Conservation (phyloP, 768 basidiomycete genomes). For the Russula dissimulans region DNA sequence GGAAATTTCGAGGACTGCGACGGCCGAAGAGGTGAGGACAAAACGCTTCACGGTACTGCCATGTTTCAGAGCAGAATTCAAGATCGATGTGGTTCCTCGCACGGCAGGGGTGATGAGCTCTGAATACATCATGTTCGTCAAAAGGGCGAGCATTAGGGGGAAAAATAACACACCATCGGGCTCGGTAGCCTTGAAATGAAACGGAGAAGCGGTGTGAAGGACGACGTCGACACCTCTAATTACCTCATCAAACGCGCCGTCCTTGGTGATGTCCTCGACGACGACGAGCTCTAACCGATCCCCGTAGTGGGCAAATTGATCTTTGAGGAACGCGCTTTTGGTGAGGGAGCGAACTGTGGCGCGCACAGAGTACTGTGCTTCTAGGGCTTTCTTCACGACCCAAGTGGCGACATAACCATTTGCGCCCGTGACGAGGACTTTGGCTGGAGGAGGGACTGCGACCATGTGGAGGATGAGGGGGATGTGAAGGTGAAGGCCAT, state of each 20-base stretch:
- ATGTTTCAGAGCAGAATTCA: slow-evolving; percentile 49
- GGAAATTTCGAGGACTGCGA: slow-evolving; percentile 31
- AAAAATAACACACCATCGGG: slow-evolving; percentile 23
- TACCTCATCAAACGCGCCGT: slow-evolving; percentile 65
- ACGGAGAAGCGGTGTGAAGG: slow-evolving; percentile 60
- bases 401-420: slow-evolving; percentile 54
- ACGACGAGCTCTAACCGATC: slow-evolving; percentile 54
- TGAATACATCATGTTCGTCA: slow-evolving; percentile 20
- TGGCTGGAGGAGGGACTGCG: slow-evolving; percentile 27
- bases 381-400: slow-evolving; percentile 47
- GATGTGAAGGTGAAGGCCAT: no score
- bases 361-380: slow-evolving; percentile 52
- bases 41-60: slow-evolving; percentile 51
- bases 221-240: slow-evolving; percentile 70
- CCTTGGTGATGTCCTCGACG: slow-evolving; percentile 59
- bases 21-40: slow-evolving; percentile 52
- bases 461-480: slow-evolving; percentile 25
- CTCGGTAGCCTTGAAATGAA: slow-evolving; percentile 37
- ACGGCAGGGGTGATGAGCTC: slow-evolving; percentile 68
- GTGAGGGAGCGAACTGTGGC: slow-evolving; percentile 54
- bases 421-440: slow-evolving; percentile 48
- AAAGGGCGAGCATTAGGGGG: not conserved
- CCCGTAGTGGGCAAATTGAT: slow-evolving; percentile 44
- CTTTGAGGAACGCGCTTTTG: slow-evolving; percentile 51
- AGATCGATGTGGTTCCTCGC: slow-evolving; percentile 53